Conservation (phyloP, 1,139 yeast genomes). For the Candida sp. region DNA sequence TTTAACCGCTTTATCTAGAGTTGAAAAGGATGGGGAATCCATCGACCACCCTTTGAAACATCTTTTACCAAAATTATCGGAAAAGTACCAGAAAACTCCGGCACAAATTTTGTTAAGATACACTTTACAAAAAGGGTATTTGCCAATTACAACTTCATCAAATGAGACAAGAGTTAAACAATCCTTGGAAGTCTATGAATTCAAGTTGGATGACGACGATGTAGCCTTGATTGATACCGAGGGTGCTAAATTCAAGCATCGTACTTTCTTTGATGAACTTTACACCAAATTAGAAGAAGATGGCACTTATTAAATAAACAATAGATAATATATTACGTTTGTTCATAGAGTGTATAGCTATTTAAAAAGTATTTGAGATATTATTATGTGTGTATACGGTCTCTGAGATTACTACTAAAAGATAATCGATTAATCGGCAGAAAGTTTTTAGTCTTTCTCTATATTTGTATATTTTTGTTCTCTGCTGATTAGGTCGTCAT, state of each 20-base stretch:
- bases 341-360: no score
- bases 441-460: no score
- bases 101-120: slow-evolving; percentile 68
- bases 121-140: slow-evolving; percentile 57
- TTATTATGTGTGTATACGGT: no score
- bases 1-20: slow-evolving; percentile 32
- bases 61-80: slow-evolving; percentile 39
- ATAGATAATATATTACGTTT: not conserved
- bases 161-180: slow-evolving; percentile 54
- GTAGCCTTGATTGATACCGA: slow-evolving; percentile 20
- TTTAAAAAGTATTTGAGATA: no score
- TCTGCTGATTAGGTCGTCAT: no score
- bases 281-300: slow-evolving; percentile 1
- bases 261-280: slow-evolving; percentile 18
- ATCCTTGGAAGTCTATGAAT: slow-evolving; percentile 51
- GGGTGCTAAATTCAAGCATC: slow-evolving; percentile 21
- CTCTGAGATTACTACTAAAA: no score
- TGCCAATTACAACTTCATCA: slow-evolving; percentile 72
- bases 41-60: slow-evolving; percentile 26
- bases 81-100: slow-evolving; percentile 52
- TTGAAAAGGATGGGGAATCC: slow-evolving; percentile 13
- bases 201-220: slow-evolving; percentile 29
- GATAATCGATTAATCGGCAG: no score
- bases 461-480: no score
- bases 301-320: not conserved